phyloP scores from a whole-genome alignment of 768 basidiomycete genomes.

The Coprinellus micaceus region DNA sequence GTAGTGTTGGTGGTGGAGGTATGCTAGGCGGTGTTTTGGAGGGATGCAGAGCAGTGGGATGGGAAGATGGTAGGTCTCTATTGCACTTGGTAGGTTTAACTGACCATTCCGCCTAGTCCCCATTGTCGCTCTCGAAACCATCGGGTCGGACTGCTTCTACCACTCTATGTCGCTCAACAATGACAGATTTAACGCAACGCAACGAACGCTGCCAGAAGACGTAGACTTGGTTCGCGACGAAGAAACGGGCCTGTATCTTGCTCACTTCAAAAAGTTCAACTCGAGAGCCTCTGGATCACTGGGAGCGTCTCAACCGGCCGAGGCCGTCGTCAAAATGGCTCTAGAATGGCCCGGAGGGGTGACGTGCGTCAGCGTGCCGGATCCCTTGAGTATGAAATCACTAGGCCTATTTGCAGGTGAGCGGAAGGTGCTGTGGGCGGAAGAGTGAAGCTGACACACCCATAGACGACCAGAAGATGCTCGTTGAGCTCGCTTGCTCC shows the following conservation, averaged over 20 bases:
- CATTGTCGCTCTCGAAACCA: slow-evolving; percentile 64
- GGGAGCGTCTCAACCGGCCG: slow-evolving; percentile 63
- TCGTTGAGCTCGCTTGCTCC: slow-evolving; percentile 73
- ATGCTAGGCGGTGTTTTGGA: slow-evolving; percentile 65
- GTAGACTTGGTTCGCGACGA: slow-evolving; percentile 38
- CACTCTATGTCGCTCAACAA: slow-evolving; percentile 61
- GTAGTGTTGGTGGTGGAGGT: slow-evolving; percentile 75
- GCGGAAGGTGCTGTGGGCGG: slow-evolving; percentile 12
- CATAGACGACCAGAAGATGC: slow-evolving; percentile 69
- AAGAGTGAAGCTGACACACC: slow-evolving; percentile 5
- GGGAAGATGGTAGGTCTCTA: slow-evolving; percentile 59
- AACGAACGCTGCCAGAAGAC: slow-evolving; percentile 36
- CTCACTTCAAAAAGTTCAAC: slow-evolving; percentile 52
- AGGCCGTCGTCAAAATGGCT: slow-evolving; percentile 62
- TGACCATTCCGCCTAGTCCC: slow-evolving; percentile 41
- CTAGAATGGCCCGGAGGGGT: slow-evolving; percentile 55
- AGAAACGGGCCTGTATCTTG: slow-evolving; percentile 47
- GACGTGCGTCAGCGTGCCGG: slow-evolving; percentile 57
- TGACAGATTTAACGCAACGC: slow-evolving; percentile 28
- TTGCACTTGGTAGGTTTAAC: slow-evolving; percentile 2
- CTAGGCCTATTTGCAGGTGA: slow-evolving; percentile 56
- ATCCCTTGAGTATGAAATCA: slow-evolving; percentile 66
- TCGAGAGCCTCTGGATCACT: slow-evolving; percentile 68
- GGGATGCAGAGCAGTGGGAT: slow-evolving; percentile 61
- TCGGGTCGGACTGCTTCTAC: slow-evolving; percentile 72